These are phyloP conservation scores for Blastobotrys muscicola DNA, from an alignment of 805 yeast genomes.

Conservation along the genomic window DNA sequence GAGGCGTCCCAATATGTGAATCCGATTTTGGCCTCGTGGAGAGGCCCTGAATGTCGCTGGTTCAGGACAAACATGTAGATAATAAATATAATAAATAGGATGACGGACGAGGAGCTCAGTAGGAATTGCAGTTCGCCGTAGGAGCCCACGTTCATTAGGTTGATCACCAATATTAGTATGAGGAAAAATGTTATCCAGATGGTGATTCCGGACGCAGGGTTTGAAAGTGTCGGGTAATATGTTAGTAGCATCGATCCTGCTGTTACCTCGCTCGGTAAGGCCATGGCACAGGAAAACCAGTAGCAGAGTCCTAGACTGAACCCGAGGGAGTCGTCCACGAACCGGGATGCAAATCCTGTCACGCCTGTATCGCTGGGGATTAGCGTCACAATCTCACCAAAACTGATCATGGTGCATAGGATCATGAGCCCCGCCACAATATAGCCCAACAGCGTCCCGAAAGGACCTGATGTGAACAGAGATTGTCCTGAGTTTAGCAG, in stretches of 20 bases:
- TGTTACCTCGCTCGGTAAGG: conserved; percentile 70
- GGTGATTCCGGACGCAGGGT: conserved; percentile 45
- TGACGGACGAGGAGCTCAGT: conserved; percentile 48
- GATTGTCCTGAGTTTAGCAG: conserved; percentile 65
- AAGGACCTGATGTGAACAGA: conserved; percentile 63
- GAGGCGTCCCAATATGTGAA: conserved; percentile 58
- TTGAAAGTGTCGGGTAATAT: conserved; percentile 49
- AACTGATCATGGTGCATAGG: conserved; percentile 57
- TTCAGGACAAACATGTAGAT: conserved; percentile 58
- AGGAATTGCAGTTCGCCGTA: conserved; percentile 69
- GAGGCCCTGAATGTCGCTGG: conserved; percentile 24
- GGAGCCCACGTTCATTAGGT: conserved; percentile 58
- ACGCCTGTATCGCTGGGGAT: conserved; percentile 75
- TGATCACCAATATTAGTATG: conserved; percentile 36
- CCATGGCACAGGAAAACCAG: conserved; percentile 62
- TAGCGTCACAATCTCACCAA: conserved; percentile 74
- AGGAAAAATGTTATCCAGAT: conserved; percentile 61
- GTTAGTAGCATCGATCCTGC: conserved; percentile 71
- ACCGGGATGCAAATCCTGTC: conserved; percentile 63
- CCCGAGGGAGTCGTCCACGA: conserved; percentile 52
- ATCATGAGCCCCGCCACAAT: conserved; percentile 55
- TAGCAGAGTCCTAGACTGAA: conserved; percentile 63
- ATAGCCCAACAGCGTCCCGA: conserved; percentile 65
- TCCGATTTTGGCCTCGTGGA: conserved; percentile 40
- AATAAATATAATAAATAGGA: conserved; percentile 39